phyloP scores from a whole-genome alignment of 768 basidiomycete species.

The Hebeloma cylindrosporum region DNA sequence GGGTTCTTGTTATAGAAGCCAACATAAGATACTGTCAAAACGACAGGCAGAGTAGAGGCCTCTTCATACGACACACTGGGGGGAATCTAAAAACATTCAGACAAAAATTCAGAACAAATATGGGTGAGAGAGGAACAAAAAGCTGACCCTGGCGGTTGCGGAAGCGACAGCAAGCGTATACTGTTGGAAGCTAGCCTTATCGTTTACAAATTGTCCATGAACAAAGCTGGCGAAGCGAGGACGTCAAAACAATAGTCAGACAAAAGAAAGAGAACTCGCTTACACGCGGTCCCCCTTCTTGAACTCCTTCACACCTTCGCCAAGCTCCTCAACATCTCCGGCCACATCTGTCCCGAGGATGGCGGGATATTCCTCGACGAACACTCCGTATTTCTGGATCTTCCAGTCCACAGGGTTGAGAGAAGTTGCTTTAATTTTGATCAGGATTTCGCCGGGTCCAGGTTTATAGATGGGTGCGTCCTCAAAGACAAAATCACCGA shows the following conservation, averaged over 20 bases:
- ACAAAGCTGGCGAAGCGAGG: conserved; percentile 30
- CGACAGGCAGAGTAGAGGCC: conserved; percentile 49
- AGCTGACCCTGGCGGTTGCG: conserved; percentile 13
- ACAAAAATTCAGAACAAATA: not conserved
- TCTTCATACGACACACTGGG: conserved; percentile 46
- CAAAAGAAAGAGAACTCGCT: too few species aligned
- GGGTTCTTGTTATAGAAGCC: conserved; percentile 43
- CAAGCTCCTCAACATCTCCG: conserved; percentile 49
- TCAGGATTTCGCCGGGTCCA: conserved; percentile 46
- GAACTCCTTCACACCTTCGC: conserved; percentile 47
- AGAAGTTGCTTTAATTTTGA: conserved; percentile 46
- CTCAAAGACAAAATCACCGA: conserved; percentile 31
- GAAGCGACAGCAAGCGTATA: conserved; percentile 26
- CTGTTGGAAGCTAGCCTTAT: conserved; percentile 44
- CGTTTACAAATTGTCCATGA: conserved; percentile 39
- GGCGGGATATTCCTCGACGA: conserved; percentile 43
- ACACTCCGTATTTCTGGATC: conserved; percentile 41
- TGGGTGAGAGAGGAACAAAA: not conserved
- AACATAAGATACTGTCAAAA: conserved; percentile 47
- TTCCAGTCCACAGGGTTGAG: conserved; percentile 58
- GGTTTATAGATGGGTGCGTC: conserved; percentile 39
- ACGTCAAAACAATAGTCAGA: not conserved
- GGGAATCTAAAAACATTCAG: conserved; percentile 38
- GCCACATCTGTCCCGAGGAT: conserved; percentile 48
- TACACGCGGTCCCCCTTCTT: conserved; percentile 53